Base-by-base conservation (phyloP, 768 basidiomycete genomes). In the Agaricus blazei region DNA sequence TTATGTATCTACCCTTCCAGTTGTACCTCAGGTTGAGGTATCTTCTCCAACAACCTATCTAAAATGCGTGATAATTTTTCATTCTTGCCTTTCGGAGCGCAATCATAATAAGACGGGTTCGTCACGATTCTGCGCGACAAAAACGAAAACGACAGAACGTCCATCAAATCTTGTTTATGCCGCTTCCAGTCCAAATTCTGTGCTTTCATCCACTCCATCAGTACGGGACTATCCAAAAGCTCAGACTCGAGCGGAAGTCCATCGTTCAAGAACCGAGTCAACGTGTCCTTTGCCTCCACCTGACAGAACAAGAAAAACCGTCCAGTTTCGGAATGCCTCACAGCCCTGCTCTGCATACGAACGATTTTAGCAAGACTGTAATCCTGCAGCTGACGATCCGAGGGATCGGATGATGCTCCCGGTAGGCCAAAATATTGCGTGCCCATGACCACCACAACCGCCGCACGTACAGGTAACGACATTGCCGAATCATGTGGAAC, bases 221-320 rank as follows among this genome's bases (percentile, higher is more conserved):
- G 64, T 27, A 73, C 67, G 8, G 72, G 66, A 41, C 76, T 76
- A 55, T 80, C 81, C 36, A 80, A 66, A 9, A 98, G 70, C 27
- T 75, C 74, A 8, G 96, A 98, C 70, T 99, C 97, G 36, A 98
- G 72, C 1, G 93, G 92, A 23, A 96, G 72, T 4, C 97, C 97
- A 23, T 94, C 88, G 54, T 86, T 84, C 59, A 99, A 71, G 74
- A 96, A 93, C 26, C 88, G 84, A 43, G 80, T 79, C 66, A 93
- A 85, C 12, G 87, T 86, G 59, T 93, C 90, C 58, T 84, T 82
- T 47, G 86, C 82, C 67, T 97, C 95, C 5, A 84, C 76, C 61
- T 93, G 95, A 68, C 96, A 98, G 65, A 99, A 90, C 45, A 98
- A 70, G 63, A 88, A 77, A 72, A 96, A 94, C 54, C 78, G 77